Percentiles rank a stretch among this genome's conserved stretches.
phyloP scores from a whole-genome alignment of 345 rosid species.

The Populus simonii region DNA sequence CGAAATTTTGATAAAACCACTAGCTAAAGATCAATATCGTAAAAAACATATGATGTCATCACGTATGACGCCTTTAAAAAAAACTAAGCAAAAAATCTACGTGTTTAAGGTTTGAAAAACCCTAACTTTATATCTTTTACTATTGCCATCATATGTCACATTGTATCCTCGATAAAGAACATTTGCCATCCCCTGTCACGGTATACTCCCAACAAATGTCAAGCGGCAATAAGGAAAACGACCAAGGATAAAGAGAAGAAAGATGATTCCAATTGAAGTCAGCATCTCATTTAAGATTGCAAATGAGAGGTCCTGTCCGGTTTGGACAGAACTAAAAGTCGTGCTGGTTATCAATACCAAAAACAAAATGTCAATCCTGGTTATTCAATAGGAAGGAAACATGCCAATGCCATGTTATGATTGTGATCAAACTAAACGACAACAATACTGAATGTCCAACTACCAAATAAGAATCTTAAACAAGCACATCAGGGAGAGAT shows the following conservation, averaged over 20 bases:
- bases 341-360: not conserved
- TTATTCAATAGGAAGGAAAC: not conserved
- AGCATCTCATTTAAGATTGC: too few species aligned
- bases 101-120: too few species aligned
- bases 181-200: not conserved
- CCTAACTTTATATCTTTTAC: too few species aligned
- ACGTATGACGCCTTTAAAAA: too few species aligned
- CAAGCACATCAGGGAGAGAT: not conserved
- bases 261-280: too few species aligned
- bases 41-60: not conserved
- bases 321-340: not conserved
- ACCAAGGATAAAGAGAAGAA: not conserved
- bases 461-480: not conserved
- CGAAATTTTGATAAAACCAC: not conserved
- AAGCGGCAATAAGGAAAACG: not conserved
- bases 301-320: too few species aligned
- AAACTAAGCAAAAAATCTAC: too few species aligned
- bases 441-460: not conserved
- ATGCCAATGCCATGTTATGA: not conserved
- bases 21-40: not conserved
- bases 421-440: not conserved
- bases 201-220: not conserved
- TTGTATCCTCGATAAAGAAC: not conserved
- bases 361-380: not conserved
- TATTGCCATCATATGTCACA: too few species aligned